Conservation (phyloP, 2,329 filamentous ascomycete genomes). For the Septoria linicola region DNA sequence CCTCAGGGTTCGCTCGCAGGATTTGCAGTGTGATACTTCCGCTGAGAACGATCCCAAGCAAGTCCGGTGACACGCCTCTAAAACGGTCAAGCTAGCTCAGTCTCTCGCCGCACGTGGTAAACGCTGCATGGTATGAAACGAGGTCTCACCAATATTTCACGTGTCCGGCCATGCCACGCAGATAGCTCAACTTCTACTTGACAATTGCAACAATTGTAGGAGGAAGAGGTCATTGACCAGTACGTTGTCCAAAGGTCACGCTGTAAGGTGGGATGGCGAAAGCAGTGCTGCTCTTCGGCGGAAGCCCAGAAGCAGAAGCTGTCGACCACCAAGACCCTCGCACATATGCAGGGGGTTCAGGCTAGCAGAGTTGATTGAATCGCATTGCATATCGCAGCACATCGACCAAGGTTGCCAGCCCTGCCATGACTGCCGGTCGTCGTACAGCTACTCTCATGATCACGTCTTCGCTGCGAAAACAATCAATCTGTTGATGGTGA, state of each 20-base stretch:
- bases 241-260: no score
- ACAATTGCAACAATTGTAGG: no score
- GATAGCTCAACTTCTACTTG: neutral
- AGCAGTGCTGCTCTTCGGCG: no score
- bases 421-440: no score
- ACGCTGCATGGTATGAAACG: neutral
- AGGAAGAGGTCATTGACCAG: no score
- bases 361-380: neutral
- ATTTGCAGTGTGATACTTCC: neutral
- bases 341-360: neutral
- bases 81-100: neutral
- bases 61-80: neutral
- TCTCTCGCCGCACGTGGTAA: neutral
- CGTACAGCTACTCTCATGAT: no score
- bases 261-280: no score
- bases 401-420: no score
- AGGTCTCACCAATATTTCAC: conserved; percentile 1
- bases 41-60: no score
- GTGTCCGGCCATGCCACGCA: neutral
- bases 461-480: no score
- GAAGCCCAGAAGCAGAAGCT: neutral
- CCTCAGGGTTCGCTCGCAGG: neutral
- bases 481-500: no score
- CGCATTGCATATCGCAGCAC: neutral
- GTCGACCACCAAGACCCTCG: neutral